A percentile compares a stretch with the other conserved stretches of the same genome.
These are phyloP conservation scores for Tulasnella sp. DNA, from an alignment of 768 basidiomycete genomes.

Conservation along the genomic window DNA sequence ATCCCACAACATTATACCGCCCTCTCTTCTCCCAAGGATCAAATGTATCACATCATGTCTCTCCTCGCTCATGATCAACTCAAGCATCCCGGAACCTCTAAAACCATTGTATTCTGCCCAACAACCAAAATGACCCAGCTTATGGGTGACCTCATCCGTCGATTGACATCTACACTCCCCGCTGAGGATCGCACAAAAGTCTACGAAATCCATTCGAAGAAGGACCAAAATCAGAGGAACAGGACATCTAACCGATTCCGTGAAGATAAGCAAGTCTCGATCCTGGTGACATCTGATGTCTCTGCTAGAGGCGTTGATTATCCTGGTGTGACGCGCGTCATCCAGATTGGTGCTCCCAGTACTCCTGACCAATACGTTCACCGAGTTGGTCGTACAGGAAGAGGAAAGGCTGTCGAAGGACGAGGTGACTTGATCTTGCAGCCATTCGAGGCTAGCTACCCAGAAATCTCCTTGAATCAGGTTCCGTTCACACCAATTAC, in stretches of 20 bases:
- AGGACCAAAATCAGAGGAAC: conserved; percentile 44
- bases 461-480: conserved; percentile 44
- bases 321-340: conserved; percentile 74
- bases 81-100: conserved; percentile 46
- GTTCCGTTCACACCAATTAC: conserved; percentile 57
- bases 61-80: conserved; percentile 85
- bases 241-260: conserved; percentile 49
- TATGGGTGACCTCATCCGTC: conserved; percentile 46
- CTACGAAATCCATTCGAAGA: conserved; percentile 75
- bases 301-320: conserved; percentile 85
- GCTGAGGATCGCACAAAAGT: conserved; percentile 39
- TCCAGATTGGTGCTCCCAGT: conserved; percentile 76
- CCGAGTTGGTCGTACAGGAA: conserved; percentile 74
- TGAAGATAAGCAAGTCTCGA: conserved; percentile 36
- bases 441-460: conserved; percentile 65
- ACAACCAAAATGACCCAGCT: conserved; percentile 80
- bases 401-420: conserved; percentile 42
- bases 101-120: conserved; percentile 69
- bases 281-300: conserved; percentile 78
- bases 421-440: conserved; percentile 70
- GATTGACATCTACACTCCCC: conserved; percentile 38
- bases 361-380: conserved; percentile 66
- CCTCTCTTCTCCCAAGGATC: conserved; percentile 48
- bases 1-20: conserved; percentile 76
- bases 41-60: conserved; percentile 65